Conservation (phyloP, 148 eudicot genomes). For the Amaranthus hypochondriacus region DNA sequence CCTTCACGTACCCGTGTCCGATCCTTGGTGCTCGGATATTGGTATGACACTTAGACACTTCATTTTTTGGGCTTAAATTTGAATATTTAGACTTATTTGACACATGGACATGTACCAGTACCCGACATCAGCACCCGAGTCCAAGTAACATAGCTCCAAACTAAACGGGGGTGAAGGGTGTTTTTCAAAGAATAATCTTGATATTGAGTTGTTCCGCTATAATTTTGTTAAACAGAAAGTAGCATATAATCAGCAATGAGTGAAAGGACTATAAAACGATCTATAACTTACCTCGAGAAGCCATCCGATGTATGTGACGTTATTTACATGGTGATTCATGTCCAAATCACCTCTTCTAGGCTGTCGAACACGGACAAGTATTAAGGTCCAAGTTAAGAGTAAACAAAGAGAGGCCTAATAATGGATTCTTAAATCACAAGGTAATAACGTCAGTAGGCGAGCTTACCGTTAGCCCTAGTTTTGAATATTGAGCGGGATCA, state of each 20-base stretch:
- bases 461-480: slow-evolving; percentile 70
- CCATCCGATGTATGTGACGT: slow-evolving; percentile 96
- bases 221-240: no score
- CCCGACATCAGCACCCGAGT: no score
- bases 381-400: slow-evolving; percentile 17
- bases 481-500: slow-evolving; percentile 63
- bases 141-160: no score
- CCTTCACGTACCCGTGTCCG: no score
- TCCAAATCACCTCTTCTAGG: slow-evolving; percentile 96
- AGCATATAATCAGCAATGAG: background rate
- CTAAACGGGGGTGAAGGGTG: no score
- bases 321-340: slow-evolving; percentile 97
- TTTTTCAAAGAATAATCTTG: no score
- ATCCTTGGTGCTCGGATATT: no score
- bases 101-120: no score
- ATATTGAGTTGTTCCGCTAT: no score
- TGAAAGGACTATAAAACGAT: background rate
- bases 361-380: slow-evolving; percentile 34
- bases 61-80: no score
- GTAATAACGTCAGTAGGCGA: background rate
- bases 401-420: background rate
- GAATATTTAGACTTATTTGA: no score
- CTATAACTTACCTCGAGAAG: slow-evolving; percentile 66
- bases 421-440: background rate
- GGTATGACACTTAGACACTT: no score